Conservation (phyloP, 1,139 yeast species). For the Kurtzmaniella quercitrusa region DNA sequence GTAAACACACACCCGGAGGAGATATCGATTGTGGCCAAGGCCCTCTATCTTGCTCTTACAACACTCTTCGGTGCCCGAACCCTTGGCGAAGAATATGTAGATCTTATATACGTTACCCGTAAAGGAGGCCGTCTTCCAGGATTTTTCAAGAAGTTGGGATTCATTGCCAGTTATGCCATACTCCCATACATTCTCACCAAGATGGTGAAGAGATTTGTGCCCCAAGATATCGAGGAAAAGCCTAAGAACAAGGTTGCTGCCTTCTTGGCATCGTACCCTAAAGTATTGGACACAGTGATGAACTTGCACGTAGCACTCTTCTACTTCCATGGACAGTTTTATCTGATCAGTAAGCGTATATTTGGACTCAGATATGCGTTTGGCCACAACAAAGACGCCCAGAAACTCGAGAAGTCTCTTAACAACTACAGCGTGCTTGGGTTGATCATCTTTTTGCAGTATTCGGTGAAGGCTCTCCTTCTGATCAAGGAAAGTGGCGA, state of each 20-base stretch:
- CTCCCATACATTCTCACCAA: conserved; percentile 50
- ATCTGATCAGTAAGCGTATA: conserved; percentile 69
- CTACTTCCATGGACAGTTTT: conserved; percentile 77
- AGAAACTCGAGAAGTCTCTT: conserved; percentile 32
- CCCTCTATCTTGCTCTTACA: conserved; percentile 64
- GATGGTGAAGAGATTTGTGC: conserved; percentile 22
- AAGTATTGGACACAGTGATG: conserved; percentile 47
- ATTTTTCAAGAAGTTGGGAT: conserved; percentile 43
- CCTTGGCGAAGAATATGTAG: conserved; percentile 92
- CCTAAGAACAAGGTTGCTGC: conserved; percentile 13
- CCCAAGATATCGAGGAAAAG: conserved; percentile 15
- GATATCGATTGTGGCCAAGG: conserved; percentile 52
- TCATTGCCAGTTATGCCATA: conserved; percentile 50
- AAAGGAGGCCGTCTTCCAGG: conserved; percentile 50
- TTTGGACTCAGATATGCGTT: conserved; percentile 78
- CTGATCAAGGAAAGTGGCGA: conserved; percentile 28
- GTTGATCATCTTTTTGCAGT: conserved; percentile 58
- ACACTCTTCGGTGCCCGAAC: conserved; percentile 76
- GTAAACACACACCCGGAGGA: conserved; percentile 63
- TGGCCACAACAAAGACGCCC: conserved; percentile 54
- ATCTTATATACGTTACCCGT: conserved; percentile 62
- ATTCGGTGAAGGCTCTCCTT: conserved; percentile 42
- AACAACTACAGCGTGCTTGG: conserved; percentile 82
- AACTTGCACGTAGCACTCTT: conserved; percentile 77
- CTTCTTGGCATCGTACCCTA: conserved; percentile 34